A percentile compares a stretch with the other conserved stretches of the same genome.
phyloP scores from a whole-genome alignment of 306 rosid species.

The Gastrolobium bilobum region DNA sequence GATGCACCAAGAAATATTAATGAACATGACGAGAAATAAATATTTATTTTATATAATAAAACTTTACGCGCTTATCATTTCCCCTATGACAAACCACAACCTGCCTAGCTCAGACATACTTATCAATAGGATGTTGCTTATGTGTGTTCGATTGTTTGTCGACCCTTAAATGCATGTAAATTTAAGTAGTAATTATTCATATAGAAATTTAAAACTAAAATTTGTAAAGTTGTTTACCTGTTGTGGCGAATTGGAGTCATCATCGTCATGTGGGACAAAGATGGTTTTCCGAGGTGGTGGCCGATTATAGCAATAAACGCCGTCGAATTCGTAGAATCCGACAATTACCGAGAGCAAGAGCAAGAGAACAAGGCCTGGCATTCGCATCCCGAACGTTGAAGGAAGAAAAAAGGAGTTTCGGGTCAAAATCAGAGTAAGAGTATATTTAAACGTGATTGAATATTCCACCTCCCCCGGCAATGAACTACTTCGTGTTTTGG shows the following conservation, averaged over 20 bases:
- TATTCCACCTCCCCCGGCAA: background rate
- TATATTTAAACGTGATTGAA: background rate
- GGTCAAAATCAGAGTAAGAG: background rate
- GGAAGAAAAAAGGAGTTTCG: background rate
- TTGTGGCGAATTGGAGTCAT: slow-evolving; percentile 45
- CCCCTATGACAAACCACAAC: background rate
- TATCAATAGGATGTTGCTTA: background rate
- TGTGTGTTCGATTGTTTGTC: background rate
- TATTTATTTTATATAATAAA: no score
- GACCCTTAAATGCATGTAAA: no score
- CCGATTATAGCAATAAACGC: slow-evolving; percentile 39
- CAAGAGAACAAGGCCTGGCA: background rate
- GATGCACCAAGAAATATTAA: no score
- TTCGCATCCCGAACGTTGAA: background rate
- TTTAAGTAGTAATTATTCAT: no score
- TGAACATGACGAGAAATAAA: no score
- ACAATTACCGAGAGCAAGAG: background rate
- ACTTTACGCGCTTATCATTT: no score
- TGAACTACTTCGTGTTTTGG: background rate
- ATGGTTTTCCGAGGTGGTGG: slow-evolving; percentile 52
- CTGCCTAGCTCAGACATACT: background rate
- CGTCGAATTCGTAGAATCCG: slow-evolving; percentile 8
- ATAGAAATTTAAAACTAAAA: background rate
- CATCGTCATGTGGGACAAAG: background rate
- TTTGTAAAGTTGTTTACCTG: slow-evolving; percentile 42